Evolutionary conservation across 2,329 filamentous ascomycete genomes (phyloP).

Genomic region (Amesomyces nigricolor): DNA sequence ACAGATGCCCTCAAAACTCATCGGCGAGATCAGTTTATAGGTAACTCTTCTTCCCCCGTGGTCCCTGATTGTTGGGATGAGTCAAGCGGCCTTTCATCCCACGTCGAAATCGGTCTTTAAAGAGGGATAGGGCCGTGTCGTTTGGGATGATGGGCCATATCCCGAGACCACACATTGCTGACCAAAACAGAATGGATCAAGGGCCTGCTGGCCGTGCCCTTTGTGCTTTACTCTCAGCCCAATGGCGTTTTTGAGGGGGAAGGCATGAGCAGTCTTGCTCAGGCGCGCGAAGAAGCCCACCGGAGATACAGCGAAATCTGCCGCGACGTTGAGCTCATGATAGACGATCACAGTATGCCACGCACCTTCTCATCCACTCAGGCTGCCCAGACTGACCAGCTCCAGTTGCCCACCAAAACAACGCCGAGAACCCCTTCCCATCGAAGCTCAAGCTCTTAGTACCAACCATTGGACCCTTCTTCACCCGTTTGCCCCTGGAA

Average conservation of each 20-base stretch:
- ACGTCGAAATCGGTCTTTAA: no score
- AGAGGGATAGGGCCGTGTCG: not conserved
- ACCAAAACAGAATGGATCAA: conserved; percentile 80
- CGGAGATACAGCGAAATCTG: conserved; percentile 92
- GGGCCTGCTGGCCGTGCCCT: conserved; percentile 85
- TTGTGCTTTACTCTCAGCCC: conserved; percentile 92
- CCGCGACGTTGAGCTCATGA: conserved; percentile 83
- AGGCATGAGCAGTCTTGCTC: conserved; percentile 50
- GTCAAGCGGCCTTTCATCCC: no score
- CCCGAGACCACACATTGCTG: not conserved
- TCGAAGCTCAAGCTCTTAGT: conserved; percentile 93
- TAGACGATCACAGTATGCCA: conserved; percentile 77
- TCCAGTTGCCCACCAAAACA: conserved; percentile 64
- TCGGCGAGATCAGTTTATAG: conserved; percentile 81
- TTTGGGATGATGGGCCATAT: not conserved
- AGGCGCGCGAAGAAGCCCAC: conserved; percentile 76
- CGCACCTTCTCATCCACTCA: not conserved
- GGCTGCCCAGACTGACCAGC: not conserved
- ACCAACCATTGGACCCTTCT: conserved; percentile 87
- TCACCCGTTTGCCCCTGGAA: conserved; percentile 79
- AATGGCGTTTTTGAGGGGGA: conserved; percentile 71
- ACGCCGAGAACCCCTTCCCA: conserved; percentile 54
- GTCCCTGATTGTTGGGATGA: not conserved
- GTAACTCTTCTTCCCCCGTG: conserved; percentile 29
- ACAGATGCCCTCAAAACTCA: conserved; percentile 70